phyloP scores from a whole-genome alignment of 495 filamentous ascomycete genomes.

The Collariella sp. region DNA sequence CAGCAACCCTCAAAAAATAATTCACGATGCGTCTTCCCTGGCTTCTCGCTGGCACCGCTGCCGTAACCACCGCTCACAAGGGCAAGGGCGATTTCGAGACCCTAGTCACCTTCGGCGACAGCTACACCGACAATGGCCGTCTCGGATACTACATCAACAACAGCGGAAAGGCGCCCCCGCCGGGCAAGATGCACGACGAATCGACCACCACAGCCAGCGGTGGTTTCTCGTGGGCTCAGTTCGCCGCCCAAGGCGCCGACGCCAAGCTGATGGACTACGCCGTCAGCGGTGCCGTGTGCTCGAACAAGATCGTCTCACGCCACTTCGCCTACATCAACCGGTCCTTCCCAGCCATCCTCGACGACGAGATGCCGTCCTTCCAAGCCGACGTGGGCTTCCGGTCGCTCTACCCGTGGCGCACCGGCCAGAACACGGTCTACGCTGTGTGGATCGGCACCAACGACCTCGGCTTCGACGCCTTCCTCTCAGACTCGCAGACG shows the following conservation, averaged over 20 bases:
- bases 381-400: slow-evolving; percentile 49
- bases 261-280: slow-evolving; percentile 65
- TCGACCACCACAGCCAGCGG: slow-evolving; percentile 47
- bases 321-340: slow-evolving; percentile 38
- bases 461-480: slow-evolving; percentile 55
- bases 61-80: slow-evolving; percentile 8
- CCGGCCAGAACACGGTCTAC: slow-evolving; percentile 54
- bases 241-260: slow-evolving; percentile 46
- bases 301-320: slow-evolving; percentile 53
- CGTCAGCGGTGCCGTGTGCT: slow-evolving; percentile 60
- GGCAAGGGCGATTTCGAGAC: slow-evolving; percentile 21
- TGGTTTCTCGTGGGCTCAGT: slow-evolving; percentile 60
- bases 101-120: slow-evolving; percentile 55
- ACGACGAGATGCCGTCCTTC: slow-evolving; percentile 64
- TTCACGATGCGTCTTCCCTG: slow-evolving; percentile 20
- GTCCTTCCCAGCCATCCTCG: slow-evolving; percentile 51
- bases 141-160: slow-evolving; percentile 51
- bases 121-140: slow-evolving; percentile 65
- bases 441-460: slow-evolving; percentile 74
- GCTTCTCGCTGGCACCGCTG: slow-evolving; percentile 20
- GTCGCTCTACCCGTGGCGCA: slow-evolving; percentile 43
- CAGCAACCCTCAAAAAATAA: not conserved
- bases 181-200: slow-evolving; percentile 42
- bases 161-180: slow-evolving; percentile 51
- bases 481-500: slow-evolving; percentile 54